A percentile compares a stretch with the other conserved stretches of the same genome.
phyloP scores from a whole-genome alignment of 2,329 filamentous ascomycete species.

The Elsinoe australis region DNA sequence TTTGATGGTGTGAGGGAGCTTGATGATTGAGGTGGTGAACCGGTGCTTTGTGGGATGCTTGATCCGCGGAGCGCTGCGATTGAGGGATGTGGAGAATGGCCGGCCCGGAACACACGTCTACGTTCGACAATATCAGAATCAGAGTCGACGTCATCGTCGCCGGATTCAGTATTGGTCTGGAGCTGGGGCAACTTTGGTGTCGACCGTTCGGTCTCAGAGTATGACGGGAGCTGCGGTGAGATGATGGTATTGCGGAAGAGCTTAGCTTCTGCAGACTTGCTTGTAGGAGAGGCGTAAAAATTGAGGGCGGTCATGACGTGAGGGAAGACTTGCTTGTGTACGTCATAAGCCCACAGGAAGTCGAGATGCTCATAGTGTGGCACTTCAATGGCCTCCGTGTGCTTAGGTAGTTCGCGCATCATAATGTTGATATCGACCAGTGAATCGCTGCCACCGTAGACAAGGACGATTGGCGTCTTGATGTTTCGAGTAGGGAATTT shows the following conservation, averaged over 20 bases:
- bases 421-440: constrained; percentile 90
- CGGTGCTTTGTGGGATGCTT: not conserved
- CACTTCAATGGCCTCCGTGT: constrained; percentile 79
- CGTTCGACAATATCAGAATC: constrained; percentile 16
- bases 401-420: constrained; percentile 75
- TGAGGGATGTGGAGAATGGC: constrained; percentile 13
- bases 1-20: not conserved
- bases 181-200: constrained; percentile 5
- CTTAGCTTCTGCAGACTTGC: constrained; percentile 17
- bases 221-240: constrained; percentile 17
- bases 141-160: constrained; percentile 15
- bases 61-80: not conserved
- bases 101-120: constrained; percentile 7
- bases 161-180: constrained; percentile 11
- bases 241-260: not conserved
- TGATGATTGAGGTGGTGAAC: not conserved
- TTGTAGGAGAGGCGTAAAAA: constrained; percentile 41
- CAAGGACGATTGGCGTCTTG: constrained; percentile 83
- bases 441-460: constrained; percentile 91
- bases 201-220: constrained; percentile 13
- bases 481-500: constrained; percentile 96
- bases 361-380: constrained; percentile 94
- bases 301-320: constrained; percentile 87
- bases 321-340: constrained; percentile 75
- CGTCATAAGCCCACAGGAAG: constrained; percentile 87